Conservation (phyloP, 352 stramenopile genomes). For the Peronospora tabacina region DNA sequence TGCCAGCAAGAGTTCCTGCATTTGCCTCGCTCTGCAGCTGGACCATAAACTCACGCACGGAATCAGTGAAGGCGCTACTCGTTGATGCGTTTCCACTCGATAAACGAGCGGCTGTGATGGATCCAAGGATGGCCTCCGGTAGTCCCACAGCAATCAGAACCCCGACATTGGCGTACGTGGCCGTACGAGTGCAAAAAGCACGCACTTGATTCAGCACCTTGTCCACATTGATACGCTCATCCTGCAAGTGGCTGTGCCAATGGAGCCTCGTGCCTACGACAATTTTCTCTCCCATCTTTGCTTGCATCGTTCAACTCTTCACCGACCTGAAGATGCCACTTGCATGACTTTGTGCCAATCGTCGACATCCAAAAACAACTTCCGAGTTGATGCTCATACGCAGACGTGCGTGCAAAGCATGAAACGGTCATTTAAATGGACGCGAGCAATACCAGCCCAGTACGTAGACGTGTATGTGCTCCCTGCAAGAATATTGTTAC, state of each 20-base stretch:
- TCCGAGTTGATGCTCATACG: too few relatives aligned
- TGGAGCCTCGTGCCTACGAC: slow-evolving; percentile 60
- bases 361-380: too few relatives aligned
- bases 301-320: neutral
- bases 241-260: slow-evolving; percentile 56
- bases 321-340: neutral
- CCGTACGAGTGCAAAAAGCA: slow-evolving; percentile 42
- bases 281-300: slow-evolving; percentile 19
- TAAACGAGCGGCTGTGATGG: slow-evolving; percentile 3
- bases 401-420: neutral
- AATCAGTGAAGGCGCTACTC: slow-evolving; percentile 30
- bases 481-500: slow-evolving; percentile 1
- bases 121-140: slow-evolving; percentile 12
- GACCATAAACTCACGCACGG: slow-evolving; percentile 35
- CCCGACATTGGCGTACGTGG: slow-evolving; percentile 37
- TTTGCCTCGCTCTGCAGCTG: slow-evolving; percentile 25
- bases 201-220: slow-evolving; percentile 41
- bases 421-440: neutral
- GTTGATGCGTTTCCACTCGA: slow-evolving; percentile 5
- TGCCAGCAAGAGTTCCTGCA: slow-evolving; percentile 9
- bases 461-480: neutral
- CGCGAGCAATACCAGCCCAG: neutral
- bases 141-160: slow-evolving; percentile 54
- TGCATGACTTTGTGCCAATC: neutral
- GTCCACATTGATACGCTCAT: slow-evolving; percentile 35